Evolutionary conservation across 148 eudicot species (phyloP), one percentile per base, ranked within the genome.

Genomic region (Camellia sinensis): DNA sequence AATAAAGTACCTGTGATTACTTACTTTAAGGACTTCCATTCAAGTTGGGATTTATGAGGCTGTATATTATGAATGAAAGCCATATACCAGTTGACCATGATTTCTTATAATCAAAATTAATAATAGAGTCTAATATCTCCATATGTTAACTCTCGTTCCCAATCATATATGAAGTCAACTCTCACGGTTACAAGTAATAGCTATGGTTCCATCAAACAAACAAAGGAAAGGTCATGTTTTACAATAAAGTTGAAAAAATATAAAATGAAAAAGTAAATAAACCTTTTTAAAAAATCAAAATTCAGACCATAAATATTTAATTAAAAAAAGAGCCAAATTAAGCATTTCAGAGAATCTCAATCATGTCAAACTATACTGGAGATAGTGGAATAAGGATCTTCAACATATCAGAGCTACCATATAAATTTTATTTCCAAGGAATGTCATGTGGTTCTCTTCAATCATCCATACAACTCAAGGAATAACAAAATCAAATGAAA

Each of bases 21-120:
- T 48, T 7, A 17, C 37, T 18, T 4, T 19, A 19, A 50, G 59
- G 57, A 48, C 15, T 21, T 44, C 48, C 17, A 11, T 71, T 18
- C 14, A 54, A 61, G 59, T 76, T 75, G 69, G 69, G 79, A 63
- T 76, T 48, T 53, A n/a, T 76, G 9, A 5, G 21, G 54, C 57
- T 22, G 4, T 18, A 43, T n/a, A 43, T n/a, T 19, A 41, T 41
- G 7, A 60, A 6, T 11, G 37, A n/a, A 60, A 75, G 29, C 67
- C 78, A n/a, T 18, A 43, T 3, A 44, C 53, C 52, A 62, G 48
- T 76, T 45, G 53, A 21, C 75, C 15, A 12, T 43, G 6, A 21
- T 48, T 10, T 70, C 21, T 21, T 22, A 12, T 17, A 13, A 50
- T 50, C 37, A n/a, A 48, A 73, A 29, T 4, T 11, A 15, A 54